phyloP scores from a whole-genome alignment of 2,329 filamentous ascomycete genomes.

The Bipolaris bicolor region DNA sequence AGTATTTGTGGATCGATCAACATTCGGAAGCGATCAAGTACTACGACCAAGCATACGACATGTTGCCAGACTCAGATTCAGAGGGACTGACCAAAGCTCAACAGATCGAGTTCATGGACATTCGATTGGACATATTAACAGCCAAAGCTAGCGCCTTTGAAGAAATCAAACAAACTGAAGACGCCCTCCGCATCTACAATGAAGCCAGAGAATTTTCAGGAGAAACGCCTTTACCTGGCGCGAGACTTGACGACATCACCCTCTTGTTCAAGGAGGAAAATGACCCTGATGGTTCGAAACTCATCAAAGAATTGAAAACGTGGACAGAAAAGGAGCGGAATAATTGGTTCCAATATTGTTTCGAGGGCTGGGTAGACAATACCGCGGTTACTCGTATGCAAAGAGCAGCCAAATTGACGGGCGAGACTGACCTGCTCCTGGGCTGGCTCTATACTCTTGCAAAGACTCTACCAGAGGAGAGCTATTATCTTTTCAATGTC shows the following conservation, averaged over 20 bases:
- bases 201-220: not conserved
- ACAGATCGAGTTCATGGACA: not conserved
- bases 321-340: slow-evolving; percentile 3
- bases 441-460: not conserved
- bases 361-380: not conserved
- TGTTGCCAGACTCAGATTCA: not conserved
- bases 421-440: not conserved
- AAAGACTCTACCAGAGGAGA: not conserved
- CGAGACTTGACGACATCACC: not conserved
- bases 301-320: not conserved
- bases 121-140: not conserved
- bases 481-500: slow-evolving; percentile 3
- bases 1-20: not conserved
- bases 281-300: not conserved
- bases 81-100: not conserved
- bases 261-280: not conserved
- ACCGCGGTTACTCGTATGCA: not conserved
- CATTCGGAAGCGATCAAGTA: not conserved
- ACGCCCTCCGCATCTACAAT: not conserved
- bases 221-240: not conserved
- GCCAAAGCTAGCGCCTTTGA: not conserved
- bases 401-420: not conserved
- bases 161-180: not conserved
- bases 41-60: slow-evolving; percentile 1
- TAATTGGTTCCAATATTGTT: not conserved